Evolutionary conservation across 805 yeast species (phyloP).

Genomic region (Nakazawaea ishiwadae): DNA sequence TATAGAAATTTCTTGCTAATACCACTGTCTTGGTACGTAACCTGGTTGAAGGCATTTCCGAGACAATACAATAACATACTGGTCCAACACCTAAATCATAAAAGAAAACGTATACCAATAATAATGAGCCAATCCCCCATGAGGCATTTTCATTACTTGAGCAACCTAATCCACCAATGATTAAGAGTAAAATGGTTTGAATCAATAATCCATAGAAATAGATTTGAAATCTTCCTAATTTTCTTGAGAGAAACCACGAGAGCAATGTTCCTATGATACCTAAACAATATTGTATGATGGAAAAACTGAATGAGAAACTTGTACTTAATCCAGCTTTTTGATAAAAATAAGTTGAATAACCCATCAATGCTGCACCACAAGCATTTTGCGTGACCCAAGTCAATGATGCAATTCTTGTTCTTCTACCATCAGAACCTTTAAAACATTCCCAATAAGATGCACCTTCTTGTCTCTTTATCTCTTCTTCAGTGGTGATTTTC

Average conservation of each 20-base stretch:
- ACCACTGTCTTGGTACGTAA: slow-evolving; percentile 38
- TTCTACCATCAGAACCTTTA: slow-evolving; percentile 39
- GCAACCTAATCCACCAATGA: slow-evolving; percentile 39
- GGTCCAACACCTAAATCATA: slow-evolving; percentile 44
- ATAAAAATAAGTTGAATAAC: slow-evolving; percentile 47
- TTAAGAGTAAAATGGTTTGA: slow-evolving; percentile 27
- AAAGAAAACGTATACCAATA: slow-evolving; percentile 39
- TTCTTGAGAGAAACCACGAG: slow-evolving; percentile 38
- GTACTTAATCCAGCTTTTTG: slow-evolving; percentile 42
- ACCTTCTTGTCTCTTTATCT: slow-evolving; percentile 12
- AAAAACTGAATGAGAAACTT: slow-evolving; percentile 38
- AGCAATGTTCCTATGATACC: slow-evolving; percentile 40
- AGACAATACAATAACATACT: slow-evolving; percentile 32
- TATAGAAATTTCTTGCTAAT: slow-evolving; percentile 33
- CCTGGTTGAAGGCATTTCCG: slow-evolving; percentile 38
- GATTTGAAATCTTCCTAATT: slow-evolving; percentile 35
- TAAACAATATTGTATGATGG: slow-evolving; percentile 40
- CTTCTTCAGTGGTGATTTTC: slow-evolving; percentile 36
- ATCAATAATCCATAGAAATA: slow-evolving; percentile 34
- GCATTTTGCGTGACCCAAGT: slow-evolving; percentile 43
- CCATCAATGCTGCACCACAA: slow-evolving; percentile 42
- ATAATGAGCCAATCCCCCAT: slow-evolving; percentile 44
- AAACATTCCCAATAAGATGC: slow-evolving; percentile 36
- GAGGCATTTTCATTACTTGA: slow-evolving; percentile 16
- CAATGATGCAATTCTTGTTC: slow-evolving; percentile 45